Evolutionary conservation across 768 basidiomycete genomes (phyloP).

Genomic region (Termitomyces sp.): DNA sequence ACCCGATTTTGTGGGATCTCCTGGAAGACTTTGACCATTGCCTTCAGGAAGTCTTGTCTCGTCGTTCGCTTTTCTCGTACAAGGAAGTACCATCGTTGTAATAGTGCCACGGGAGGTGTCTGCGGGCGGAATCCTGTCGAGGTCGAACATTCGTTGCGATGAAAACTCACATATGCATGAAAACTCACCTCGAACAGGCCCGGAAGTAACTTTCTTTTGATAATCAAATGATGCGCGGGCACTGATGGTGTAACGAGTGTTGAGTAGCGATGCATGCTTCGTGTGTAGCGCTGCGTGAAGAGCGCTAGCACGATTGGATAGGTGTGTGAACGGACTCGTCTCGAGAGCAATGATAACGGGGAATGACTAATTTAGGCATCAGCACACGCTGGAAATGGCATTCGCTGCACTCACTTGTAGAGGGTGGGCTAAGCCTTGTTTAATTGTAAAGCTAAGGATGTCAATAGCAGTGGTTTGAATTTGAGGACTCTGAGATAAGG

Average conservation of each 20-base stretch:
- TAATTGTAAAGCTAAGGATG: conserved; percentile 87
- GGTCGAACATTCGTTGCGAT: not conserved
- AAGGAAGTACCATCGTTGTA: conserved; percentile 88
- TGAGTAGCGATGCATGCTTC: conserved; percentile 88
- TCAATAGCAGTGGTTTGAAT: conserved; percentile 86
- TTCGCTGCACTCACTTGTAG: conserved; percentile 53
- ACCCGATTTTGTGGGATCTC: conserved; percentile 52
- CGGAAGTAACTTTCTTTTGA: conserved; percentile 52
- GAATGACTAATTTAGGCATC: conserved; percentile 55
- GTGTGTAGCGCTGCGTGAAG: conserved; percentile 78
- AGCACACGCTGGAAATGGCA: not conserved
- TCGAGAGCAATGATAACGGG: conserved; percentile 93
- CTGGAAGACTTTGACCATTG: conserved; percentile 79
- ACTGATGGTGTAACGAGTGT: conserved; percentile 76
- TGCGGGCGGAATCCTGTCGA: conserved; percentile 58
- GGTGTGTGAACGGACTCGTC: conserved; percentile 55
- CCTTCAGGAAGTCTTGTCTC: conserved; percentile 82
- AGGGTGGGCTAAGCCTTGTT: conserved; percentile 93
- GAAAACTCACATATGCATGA: not conserved
- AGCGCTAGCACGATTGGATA: conserved; percentile 72
- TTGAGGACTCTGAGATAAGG: conserved; percentile 60
- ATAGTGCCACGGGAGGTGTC: conserved; percentile 62
- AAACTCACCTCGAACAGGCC: conserved; percentile 46
- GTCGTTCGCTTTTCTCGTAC: conserved; percentile 86
- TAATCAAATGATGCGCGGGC: conserved; percentile 82